Evolutionary conservation across 352 stramenopile genomes (phyloP), one percentile per base, ranked within the genome.

Genomic region (Phytophthora kernoviae): DNA sequence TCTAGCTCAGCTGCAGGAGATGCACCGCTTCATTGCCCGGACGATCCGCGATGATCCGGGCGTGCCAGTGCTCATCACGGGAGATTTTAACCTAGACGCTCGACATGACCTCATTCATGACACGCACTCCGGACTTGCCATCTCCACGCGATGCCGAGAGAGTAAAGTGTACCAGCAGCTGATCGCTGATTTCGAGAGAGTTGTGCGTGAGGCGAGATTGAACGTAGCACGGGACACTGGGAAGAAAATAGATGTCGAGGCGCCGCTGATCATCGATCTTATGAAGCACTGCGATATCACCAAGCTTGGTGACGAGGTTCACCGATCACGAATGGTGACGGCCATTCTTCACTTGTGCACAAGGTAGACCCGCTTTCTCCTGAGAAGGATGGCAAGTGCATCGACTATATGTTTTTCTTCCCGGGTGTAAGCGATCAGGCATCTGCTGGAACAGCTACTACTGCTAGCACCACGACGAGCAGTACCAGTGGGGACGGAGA

Each of bases 371-470:
- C 81, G 26, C 44, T 75, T 8, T 77, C 68, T 1, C 66, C 46
- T 1, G 63, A 88, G 9, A 84, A 81, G 36, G 72, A 88, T 47
- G 85, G 85, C 68, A 94, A 94, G 53, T 94, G 85, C 61, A 94
- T 94, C 54, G 85, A 94, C 73, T 94, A 91, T 62, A 82, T 94
- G 70, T 92, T 94, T 54, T 88, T 88, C 63, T 78, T 81, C 39
- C 73, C 81, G 0, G 65, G 66, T 0, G 66, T 68, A 7, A 72
- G 58, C 26, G 72, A 77, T 17, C 67, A 65, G 11, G 43, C 54
- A 12, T 49, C 18, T 41, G 33, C 43, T 32, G 20, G 36, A 17
- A 14, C 34, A 7, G n/a, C 20, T 42, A 30, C 49, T 34, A 30
- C 27, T 39, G 60, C 30, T 12, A 60, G 58, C 15, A 64, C 55